Percentiles rank a stretch among this genome's conserved stretches.
Evolutionary conservation across 805 yeast genomes (phyloP).

Genomic region (Helenozyma rhizophorensis): DNA sequence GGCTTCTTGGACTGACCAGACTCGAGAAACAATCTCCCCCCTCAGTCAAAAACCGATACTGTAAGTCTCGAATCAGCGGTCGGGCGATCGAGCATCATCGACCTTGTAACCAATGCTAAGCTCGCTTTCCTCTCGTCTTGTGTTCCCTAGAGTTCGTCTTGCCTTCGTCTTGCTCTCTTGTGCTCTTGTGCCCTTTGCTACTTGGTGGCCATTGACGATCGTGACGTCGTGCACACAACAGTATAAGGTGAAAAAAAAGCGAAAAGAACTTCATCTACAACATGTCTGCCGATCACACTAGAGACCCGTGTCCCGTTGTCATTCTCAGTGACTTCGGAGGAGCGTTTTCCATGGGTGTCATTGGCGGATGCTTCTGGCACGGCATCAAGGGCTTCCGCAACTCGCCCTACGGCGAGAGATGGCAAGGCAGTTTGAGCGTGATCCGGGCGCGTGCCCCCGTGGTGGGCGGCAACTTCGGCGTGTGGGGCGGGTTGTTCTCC

Average conservation of each 20-base stretch:
- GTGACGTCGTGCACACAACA: slow-evolving; percentile 11
- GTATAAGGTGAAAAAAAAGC: slow-evolving; percentile 7
- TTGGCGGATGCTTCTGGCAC: slow-evolving; percentile 99
- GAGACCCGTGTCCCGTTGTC: slow-evolving; percentile 99
- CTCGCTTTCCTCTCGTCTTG: no score
- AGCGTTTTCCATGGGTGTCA: slow-evolving; percentile 98
- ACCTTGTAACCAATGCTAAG: no score
- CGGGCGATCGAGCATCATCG: no score
- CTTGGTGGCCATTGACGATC: no score
- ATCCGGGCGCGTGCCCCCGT: slow-evolving; percentile 97
- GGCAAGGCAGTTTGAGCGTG: slow-evolving; percentile 83
- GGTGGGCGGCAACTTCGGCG: slow-evolving; percentile 98
- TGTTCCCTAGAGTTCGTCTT: no score
- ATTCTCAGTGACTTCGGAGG: slow-evolving; percentile 97
- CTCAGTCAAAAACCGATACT: no score
- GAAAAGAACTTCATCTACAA: slow-evolving; percentile 6
- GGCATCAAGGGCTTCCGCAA: slow-evolving; percentile 98
- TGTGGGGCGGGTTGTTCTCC: slow-evolving; percentile 98
- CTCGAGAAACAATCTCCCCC: no score
- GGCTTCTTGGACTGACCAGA: no score
- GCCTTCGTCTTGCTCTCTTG: no score
- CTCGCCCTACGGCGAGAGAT: slow-evolving; percentile 95
- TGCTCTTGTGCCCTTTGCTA: no score
- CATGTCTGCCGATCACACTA: slow-evolving; percentile 94
- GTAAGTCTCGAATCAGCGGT: no score